Evolutionary conservation across 257 asterid species (phyloP), one percentile per base, ranked within the genome.

Genomic region (Petunia axillaris): DNA sequence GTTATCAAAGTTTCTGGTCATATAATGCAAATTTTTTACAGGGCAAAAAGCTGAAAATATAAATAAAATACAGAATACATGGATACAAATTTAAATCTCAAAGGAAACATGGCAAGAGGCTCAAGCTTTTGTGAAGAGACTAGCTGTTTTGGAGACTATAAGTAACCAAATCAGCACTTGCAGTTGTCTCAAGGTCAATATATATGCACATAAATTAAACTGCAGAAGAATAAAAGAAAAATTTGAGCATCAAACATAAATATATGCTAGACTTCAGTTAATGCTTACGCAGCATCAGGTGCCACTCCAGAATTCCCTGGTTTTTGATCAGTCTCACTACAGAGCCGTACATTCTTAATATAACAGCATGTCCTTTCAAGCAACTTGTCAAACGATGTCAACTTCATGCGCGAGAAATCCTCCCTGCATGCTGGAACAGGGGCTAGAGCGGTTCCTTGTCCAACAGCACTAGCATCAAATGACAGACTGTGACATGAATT

Each of bases 241-340:
- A 37, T 46, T 2, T 16, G 50, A 64, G 46, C 5, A 4, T 40
- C 75, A 62, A 60, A 36, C 71, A 39, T 44, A 78, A 63, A n/a
- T 63, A 43, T 44, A 62, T 14, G 37, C 37, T 52, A 8, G 8
- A 71, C 74, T 62, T 46, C 36, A 37, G 36, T 14, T 48, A 44
- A 85, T 82, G 83, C 90, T 89, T 90, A 96, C 99, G 97, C 98
- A 84, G 99, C 99, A 90, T 96, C 99, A 67, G 99, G 99, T n/a
- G 99, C 99, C 83, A 96, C 98, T 80, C 98, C 98, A 86, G 84
- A 82, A 87, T 81, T 91, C 82, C 95, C 98, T 71, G 92, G 73
- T 81, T 87, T 91, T 84, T 89, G 97, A 86, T 89, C 97, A 7
- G 90, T 81, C 86, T 94, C 99, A 43, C 98, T 91, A 86, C 91